Percentiles rank a stretch among this genome's conserved stretches.
These are phyloP conservation scores for Murraya koenigii DNA, from an alignment of 345 rosid species.

Conservation along the genomic window DNA sequence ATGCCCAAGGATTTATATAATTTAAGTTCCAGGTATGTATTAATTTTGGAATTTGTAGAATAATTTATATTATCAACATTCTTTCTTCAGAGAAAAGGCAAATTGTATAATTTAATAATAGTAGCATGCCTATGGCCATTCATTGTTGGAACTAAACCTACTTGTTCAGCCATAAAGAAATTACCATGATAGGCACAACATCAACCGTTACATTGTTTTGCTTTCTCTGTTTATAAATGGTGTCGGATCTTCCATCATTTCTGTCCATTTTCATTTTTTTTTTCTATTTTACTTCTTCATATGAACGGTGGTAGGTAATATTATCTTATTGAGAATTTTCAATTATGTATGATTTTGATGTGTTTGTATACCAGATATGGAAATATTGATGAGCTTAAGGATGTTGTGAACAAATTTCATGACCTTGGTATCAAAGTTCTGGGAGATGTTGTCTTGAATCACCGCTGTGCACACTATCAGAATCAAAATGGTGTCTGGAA, in stretches of 20 bases:
- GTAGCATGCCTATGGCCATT: neutral
- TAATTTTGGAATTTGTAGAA: neutral
- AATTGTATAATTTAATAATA: neutral
- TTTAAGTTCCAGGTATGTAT: slow-evolving; percentile 76
- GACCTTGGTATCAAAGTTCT: slow-evolving; percentile 71
- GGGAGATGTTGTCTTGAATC: slow-evolving; percentile 95
- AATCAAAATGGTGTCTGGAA: slow-evolving; percentile 94
- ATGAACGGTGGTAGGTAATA: neutral
- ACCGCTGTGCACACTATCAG: slow-evolving; percentile 88
- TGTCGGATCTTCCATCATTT: neutral
- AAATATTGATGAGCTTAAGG: slow-evolving; percentile 77
- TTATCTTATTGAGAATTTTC: slow-evolving; percentile 3
- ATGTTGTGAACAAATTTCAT: slow-evolving; percentile 63
- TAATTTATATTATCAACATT: neutral
- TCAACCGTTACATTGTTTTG: neutral
- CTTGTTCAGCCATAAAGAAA: neutral
- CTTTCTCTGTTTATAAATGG: neutral
- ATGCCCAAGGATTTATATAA: slow-evolving; percentile 93
- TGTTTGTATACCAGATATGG: slow-evolving; percentile 60
- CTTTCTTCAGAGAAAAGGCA: neutral
- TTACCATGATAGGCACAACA: neutral
- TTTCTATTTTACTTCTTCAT: neutral
- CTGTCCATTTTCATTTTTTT: neutral
- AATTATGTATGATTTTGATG: slow-evolving; percentile 8
- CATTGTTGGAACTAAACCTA: neutral